Base-by-base conservation (phyloP, 768 basidiomycete genomes). In the Pleurotus cornucopiae region DNA sequence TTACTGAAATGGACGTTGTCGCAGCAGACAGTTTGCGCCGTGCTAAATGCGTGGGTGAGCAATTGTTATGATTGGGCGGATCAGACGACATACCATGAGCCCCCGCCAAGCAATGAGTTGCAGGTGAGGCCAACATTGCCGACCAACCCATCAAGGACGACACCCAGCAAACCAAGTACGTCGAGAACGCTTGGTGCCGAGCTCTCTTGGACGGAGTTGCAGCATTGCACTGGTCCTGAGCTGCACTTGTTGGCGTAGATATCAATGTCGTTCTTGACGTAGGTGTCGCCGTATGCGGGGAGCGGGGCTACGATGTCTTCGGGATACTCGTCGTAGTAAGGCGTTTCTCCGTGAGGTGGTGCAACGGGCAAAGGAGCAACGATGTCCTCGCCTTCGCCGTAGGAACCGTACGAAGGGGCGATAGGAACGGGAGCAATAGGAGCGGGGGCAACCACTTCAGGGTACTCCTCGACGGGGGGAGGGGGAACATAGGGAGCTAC, bases 1-100 rank as follows among this genome's bases (percentile, higher is more conserved):
- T 41, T 21, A 53, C 51, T 40, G 21, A 38, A 23, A 12, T 53
- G 51, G n/a, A 53, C 51, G 20, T 53, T 53, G 14, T 53, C 38
- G 51, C 51, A 53, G 51, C 51, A 53, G 11, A 53, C 51, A 1
- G 51, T 53, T 53, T 53, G 51, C 4, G 51, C n/a, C 7, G 51
- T 13, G 51, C 51, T 53, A 41, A 37, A 34, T 7, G 6, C 6
- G 3, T 1, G 1, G 38, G 38, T 23, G 11, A 5, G 37, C 7
- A 21, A 21, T 6, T n/a, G 39, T 40, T 0, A 21, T 13, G 18
- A 12, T 0, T 1, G 18, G 20, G n/a, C 5, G 5, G 14, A n/a
- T 38, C 1, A 53, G 16, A 41, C 18, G 2, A 40, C 51, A 23
- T 53, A 53, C 51, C 51, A 53, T 2, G 37, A 40, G 18, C 39